Percentiles rank a stretch among this genome's conserved stretches.
Conservation (phyloP, 495 filamentous ascomycete genomes). For the Sporormia fimetaria region DNA sequence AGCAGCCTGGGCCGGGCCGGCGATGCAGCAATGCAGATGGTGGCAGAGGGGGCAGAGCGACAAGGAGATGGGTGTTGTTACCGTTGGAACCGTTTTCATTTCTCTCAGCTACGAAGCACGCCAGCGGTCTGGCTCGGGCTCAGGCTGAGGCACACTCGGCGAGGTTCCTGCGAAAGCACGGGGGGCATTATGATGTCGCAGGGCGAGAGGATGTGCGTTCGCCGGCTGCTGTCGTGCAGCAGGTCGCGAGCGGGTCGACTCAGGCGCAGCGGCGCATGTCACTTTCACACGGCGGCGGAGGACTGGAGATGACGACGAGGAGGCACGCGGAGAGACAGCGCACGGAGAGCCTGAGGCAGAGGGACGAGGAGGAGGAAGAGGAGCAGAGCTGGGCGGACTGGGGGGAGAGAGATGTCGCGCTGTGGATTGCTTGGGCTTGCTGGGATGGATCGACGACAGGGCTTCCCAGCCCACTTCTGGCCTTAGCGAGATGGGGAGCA, state of each 20-base stretch:
- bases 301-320: too few species aligned
- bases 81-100: constrained; percentile 32
- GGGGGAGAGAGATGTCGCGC: too few species aligned
- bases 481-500: too few species aligned
- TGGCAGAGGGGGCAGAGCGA: constrained; percentile 3
- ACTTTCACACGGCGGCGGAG: too few species aligned
- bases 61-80: constrained; percentile 8
- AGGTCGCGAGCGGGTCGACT: background rate
- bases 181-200: constrained; percentile 22
- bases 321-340: too few species aligned
- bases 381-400: too few species aligned
- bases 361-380: too few species aligned
- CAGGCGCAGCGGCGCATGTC: background rate
- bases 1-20: constrained; percentile 3
- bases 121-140: too few species aligned
- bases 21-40: background rate
- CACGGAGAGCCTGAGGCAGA: too few species aligned
- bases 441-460: too few species aligned
- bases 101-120: constrained; percentile 18
- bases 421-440: too few species aligned
- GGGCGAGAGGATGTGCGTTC: constrained; percentile 12
- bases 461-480: too few species aligned
- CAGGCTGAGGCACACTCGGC: constrained; percentile 24
- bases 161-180: constrained; percentile 20
- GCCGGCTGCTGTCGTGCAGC: constrained; percentile 3